Evolutionary conservation across 2,329 filamentous ascomycete species (phyloP).

Genomic region (Colletotrichum tropicicola): DNA sequence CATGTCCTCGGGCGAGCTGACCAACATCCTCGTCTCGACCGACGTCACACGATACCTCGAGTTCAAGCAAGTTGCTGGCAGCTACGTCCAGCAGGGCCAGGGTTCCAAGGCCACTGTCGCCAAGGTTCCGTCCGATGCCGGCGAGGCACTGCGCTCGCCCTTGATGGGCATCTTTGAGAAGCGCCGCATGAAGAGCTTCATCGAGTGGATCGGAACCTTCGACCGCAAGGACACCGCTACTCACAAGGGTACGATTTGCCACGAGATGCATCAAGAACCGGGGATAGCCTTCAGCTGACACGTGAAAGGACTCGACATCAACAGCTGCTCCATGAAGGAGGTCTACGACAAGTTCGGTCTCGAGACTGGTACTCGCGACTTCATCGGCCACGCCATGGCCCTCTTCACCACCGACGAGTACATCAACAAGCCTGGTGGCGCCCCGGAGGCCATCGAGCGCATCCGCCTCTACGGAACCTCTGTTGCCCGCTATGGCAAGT

Average conservation of each 20-base stretch:
- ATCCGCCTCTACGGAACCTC: conserved; percentile 98
- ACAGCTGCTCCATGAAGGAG: conserved; percentile 90
- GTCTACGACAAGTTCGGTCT: conserved; percentile 98
- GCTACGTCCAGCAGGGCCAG: conserved; percentile 91
- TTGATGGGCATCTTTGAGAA: conserved; percentile 99
- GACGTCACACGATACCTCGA: conserved; percentile 90
- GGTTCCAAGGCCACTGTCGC: conserved; percentile 89
- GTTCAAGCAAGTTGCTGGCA: conserved; percentile 94
- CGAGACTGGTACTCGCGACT: conserved; percentile 89
- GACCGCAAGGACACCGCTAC: conserved; percentile 82
- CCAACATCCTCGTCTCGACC: conserved; percentile 97
- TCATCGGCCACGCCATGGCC: conserved; percentile 98
- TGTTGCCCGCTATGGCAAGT: conserved; percentile 97
- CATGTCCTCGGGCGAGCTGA: conserved; percentile 98
- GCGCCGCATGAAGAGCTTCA: conserved; percentile 93
- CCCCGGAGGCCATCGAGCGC: conserved; percentile 87
- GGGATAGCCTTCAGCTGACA: background rate
- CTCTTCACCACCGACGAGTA: conserved; percentile 92
- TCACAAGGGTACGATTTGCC: conserved; percentile 78
- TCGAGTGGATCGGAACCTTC: conserved; percentile 93
- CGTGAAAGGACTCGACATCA: conserved; percentile 77
- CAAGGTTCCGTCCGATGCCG: conserved; percentile 94
- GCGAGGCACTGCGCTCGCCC: conserved; percentile 88
- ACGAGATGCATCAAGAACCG: background rate
- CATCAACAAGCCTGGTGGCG: conserved; percentile 75